A percentile compares a stretch with the other conserved stretches of the same genome.
phyloP scores from a whole-genome alignment of 176 grass and related monocot genomes.

The Cymbopogon citratus region DNA sequence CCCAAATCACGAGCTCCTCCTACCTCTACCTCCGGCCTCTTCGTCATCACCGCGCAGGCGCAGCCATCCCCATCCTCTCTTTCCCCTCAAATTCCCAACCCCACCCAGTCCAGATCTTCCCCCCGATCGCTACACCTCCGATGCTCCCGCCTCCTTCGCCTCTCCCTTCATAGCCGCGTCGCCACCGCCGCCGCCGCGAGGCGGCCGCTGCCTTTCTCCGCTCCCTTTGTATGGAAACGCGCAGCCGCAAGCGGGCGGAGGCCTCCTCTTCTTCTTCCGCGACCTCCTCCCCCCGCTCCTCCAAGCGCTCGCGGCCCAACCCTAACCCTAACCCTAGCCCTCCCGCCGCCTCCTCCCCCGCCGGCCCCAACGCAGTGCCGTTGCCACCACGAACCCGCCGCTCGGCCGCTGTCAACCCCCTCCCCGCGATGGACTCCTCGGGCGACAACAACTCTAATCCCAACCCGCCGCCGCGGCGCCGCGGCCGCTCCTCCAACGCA shows the following conservation, averaged over 20 bases:
- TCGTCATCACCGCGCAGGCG: neutral
- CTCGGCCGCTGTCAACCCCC: constrained; percentile 1
- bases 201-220: constrained; percentile 12
- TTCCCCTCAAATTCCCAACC: neutral
- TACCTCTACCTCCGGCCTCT: neutral
- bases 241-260: constrained; percentile 96
- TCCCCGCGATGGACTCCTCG: constrained; percentile 47
- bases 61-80: constrained; percentile 1
- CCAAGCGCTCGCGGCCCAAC: constrained; percentile 37
- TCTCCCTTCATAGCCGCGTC: constrained; percentile 12
- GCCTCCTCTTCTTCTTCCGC: constrained; percentile 90
- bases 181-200: constrained; percentile 18
- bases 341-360: neutral
- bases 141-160: constrained; percentile 1
- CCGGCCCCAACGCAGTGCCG: neutral
- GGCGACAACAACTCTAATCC: constrained; percentile 41
- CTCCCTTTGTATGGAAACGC: constrained; percentile 88
- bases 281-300: constrained; percentile 32
- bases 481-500: constrained; percentile 31
- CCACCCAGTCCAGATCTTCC: constrained; percentile 20
- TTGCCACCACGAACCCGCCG: constrained; percentile 16
- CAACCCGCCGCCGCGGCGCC: constrained; percentile 44
- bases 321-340: constrained; percentile 40
- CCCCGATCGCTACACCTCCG: neutral
- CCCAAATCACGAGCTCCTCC: neutral